Base-by-base conservation (phyloP, 495 filamentous ascomycete species). In the Cercophora scortea region DNA sequence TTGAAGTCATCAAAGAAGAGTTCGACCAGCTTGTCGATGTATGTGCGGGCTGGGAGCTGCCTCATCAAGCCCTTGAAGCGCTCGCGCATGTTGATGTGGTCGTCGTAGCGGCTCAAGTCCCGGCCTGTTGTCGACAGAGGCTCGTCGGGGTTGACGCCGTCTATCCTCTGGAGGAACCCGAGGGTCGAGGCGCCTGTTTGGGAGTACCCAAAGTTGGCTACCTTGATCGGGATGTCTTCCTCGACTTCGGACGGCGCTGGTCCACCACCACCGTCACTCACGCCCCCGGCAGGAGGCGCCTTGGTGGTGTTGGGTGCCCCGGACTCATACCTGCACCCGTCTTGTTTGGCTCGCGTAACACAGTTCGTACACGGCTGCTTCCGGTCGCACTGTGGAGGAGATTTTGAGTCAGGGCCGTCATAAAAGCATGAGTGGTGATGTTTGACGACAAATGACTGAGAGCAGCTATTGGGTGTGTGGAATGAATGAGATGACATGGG, bases 321-420 rank as follows among this genome's bases (percentile, higher is more conserved):
- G 38, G 74, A 72, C 55, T 80, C 76, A 55, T 80, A 80, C 0
- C 61, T 66, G 53, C 77, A 80, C 16, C 65, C 57, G 38, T 67
- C 61, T 55, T 78, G 63, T 56, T 76, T 77, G 48, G 70, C 73
- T 42, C 78, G 68, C 46, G 75, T 71, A 34, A 77, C 66, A 58
- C 82, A 85, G 56, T 85, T 85, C 32, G 75, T 74, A 60, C 81
- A 84, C 1, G 82, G 82, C 51, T 74, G 72, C 48, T 78, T 72
- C 45, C 82, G 75, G 56, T 85, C 81, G 61, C 81, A 85, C 77
- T 80, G 50, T 11, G 3, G 8, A 19, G 3, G 8, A 19, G 25
- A 25, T 25, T 25, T 5, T 25, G 25, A 25, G 25, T 25, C 25
- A 12, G 15, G 19, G 45, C n/a, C 32, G 45, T 6, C 17, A 36